These are phyloP conservation scores for Arthroderma sp. DNA, from an alignment of 2,329 filamentous ascomycete species.

Conservation along the genomic window DNA sequence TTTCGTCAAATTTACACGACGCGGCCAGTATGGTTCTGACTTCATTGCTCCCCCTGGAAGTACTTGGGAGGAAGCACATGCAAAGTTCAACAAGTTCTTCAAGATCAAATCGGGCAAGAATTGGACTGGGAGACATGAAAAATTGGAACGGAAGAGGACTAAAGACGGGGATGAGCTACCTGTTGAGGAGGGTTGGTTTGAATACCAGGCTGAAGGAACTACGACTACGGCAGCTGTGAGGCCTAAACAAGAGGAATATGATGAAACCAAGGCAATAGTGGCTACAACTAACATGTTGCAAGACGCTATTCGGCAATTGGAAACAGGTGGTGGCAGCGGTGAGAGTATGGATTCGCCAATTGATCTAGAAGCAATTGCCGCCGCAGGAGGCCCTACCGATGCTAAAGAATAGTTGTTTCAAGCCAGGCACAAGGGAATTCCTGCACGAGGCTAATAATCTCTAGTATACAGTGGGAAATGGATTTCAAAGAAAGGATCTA, in stretches of 20 bases:
- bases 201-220: constrained; percentile 11
- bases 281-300: constrained; percentile 1
- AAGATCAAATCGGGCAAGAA: constrained; percentile 41
- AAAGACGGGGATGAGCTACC: constrained; percentile 15
- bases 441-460: too few species aligned
- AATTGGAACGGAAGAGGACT: constrained; percentile 13
- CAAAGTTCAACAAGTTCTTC: constrained; percentile 46
- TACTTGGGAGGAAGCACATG: constrained; percentile 30
- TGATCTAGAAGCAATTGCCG: too few species aligned
- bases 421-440: too few species aligned
- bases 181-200: constrained; percentile 21
- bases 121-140: constrained; percentile 39
- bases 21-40: constrained; percentile 19
- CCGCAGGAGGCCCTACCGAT: too few species aligned
- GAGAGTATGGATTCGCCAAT: too few species aligned
- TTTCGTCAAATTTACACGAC: constrained; percentile 35
- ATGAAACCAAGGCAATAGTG: constrained; percentile 1
- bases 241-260: neutral
- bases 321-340: neutral
- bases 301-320: constrained; percentile 3
- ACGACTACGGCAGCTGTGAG: too few species aligned
- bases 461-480: too few species aligned
- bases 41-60: constrained; percentile 22
- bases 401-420: too few species aligned
- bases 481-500: too few species aligned